These are phyloP conservation scores for Medicago arabica DNA, from an alignment of 306 rosid genomes.

Conservation along the genomic window DNA sequence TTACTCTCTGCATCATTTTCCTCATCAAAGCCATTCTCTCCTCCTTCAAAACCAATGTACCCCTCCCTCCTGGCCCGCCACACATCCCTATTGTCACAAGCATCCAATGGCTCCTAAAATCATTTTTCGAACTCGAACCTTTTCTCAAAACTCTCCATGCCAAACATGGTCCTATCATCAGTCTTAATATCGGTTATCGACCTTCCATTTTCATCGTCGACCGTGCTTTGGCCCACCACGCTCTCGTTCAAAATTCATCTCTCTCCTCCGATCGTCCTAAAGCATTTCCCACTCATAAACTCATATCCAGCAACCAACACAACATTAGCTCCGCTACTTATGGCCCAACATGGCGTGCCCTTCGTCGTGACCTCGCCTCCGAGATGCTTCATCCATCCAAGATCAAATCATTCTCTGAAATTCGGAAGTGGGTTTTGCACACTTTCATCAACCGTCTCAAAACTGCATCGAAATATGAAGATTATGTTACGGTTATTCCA, in stretches of 20 bases:
- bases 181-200: conserved; percentile 25
- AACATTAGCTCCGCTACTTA: conserved; percentile 45
- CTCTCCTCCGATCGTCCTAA: conserved; percentile 50
- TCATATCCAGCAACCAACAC: conserved; percentile 26
- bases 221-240: conserved; percentile 44
- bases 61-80: conserved; percentile 38
- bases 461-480: not conserved
- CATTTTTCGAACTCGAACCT: conserved; percentile 18
- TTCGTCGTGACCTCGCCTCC: conserved; percentile 52
- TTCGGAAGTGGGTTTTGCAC: conserved; percentile 42
- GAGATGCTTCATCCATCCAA: conserved; percentile 50
- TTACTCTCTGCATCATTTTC: not conserved
- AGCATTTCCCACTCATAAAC: not conserved
- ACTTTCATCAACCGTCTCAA: conserved; percentile 33
- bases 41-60: not conserved
- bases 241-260: conserved; percentile 45
- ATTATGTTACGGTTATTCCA: conserved; percentile 5
- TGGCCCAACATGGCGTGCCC: conserved; percentile 50
- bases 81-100: conserved; percentile 40
- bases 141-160: conserved; percentile 30
- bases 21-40: conserved; percentile 16
- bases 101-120: conserved; percentile 20
- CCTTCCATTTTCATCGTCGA: conserved; percentile 46
- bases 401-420: conserved; percentile 35
- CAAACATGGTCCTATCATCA: conserved; percentile 52